Conservation (phyloP, 202 grass and related monocot species). For the Setaria viridis region DNA sequence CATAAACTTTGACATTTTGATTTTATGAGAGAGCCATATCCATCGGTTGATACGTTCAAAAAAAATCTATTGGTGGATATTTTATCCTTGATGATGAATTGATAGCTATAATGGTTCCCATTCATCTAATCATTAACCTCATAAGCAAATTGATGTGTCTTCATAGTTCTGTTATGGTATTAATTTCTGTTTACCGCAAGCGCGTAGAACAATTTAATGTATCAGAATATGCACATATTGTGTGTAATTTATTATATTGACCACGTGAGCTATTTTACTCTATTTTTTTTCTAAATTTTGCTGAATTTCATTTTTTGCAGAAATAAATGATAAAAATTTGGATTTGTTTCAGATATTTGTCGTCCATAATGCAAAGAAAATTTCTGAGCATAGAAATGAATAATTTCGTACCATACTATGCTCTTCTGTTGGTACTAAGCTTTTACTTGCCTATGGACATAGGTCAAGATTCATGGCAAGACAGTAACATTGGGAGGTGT, state of each 20-base stretch:
- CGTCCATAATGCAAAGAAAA: not conserved
- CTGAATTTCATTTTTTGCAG: not conserved
- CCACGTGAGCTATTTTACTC: not conserved
- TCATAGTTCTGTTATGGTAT: not conserved
- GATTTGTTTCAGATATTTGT: not conserved
- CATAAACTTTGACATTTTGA: not conserved
- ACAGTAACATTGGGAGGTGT: not conserved
- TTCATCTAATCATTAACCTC: constrained; percentile 39
- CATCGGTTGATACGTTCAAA: constrained; percentile 14
- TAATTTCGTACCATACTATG: not conserved
- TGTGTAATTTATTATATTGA: not conserved
- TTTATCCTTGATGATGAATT: constrained; percentile 54
- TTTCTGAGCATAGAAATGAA: not conserved
- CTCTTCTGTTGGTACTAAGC: not conserved
- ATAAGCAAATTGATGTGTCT: constrained; percentile 29
- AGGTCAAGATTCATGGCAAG: not conserved
- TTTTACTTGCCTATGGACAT: not conserved
- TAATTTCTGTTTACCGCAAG: constrained; percentile 32
- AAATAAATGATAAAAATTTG: not conserved
- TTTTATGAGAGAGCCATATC: not conserved
- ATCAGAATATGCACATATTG: not conserved
- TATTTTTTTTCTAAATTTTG: not conserved
- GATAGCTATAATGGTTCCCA: constrained; percentile 45
- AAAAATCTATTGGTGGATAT: constrained; percentile 1
- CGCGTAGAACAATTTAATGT: not conserved